A percentile compares a stretch with the other conserved stretches of the same genome.
phyloP scores from a whole-genome alignment of 495 filamentous ascomycete genomes.

The Collariella sp. region DNA sequence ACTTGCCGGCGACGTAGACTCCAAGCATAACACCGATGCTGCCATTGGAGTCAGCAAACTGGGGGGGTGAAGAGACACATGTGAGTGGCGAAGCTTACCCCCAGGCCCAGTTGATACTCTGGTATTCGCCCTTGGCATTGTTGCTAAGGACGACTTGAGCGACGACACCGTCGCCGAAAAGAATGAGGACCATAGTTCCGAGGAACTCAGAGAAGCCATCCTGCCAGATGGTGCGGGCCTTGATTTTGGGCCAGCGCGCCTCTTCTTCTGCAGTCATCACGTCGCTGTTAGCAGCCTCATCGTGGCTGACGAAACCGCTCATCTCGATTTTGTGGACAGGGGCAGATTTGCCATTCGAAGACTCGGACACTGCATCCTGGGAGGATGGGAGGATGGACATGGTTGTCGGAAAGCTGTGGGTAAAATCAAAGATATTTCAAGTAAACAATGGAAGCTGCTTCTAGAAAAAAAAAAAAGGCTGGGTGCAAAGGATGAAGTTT shows the following conservation, averaged over 20 bases:
- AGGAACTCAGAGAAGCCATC: neutral
- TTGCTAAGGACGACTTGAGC: neutral
- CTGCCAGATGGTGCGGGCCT: neutral
- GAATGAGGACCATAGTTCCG: neutral
- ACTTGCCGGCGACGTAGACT: neutral
- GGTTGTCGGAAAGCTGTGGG: neutral
- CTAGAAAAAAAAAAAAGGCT: too few species aligned
- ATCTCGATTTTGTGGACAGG: neutral
- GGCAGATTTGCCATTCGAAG: neutral
- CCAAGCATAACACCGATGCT: neutral
- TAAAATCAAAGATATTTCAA: neutral
- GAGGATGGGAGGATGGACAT: neutral
- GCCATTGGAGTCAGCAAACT: neutral
- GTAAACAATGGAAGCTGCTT: too few species aligned
- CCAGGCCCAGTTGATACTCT: neutral
- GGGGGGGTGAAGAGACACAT: neutral
- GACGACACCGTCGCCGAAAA: neutral
- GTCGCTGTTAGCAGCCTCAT: neutral
- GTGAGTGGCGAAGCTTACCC: neutral
- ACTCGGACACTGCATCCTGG: neutral
- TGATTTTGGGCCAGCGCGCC: neutral
- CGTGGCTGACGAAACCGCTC: neutral
- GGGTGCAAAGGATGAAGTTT: neutral
- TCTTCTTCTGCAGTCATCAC: neutral
- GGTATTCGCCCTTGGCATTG: neutral